phyloP scores from a whole-genome alignment of 441 rosid species.

The Manihot esculenta region DNA sequence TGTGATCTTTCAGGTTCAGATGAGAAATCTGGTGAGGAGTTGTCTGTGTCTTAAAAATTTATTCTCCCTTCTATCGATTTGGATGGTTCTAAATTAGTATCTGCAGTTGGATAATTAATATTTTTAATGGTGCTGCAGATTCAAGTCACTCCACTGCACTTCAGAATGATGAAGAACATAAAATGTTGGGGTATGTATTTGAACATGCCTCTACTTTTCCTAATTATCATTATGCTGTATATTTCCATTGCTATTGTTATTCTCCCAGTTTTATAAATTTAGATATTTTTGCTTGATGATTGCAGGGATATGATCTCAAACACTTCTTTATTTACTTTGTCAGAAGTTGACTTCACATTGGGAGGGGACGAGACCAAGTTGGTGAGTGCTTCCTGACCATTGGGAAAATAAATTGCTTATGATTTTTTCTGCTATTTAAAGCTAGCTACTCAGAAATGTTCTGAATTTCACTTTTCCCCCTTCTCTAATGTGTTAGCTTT shows the following conservation, averaged over 20 bases:
- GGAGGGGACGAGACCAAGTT: constrained; percentile 61
- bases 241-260: not conserved
- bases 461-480: not conserved
- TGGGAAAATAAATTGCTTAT: constrained; percentile 12
- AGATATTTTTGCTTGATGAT: constrained; percentile 23
- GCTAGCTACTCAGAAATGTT: not conserved
- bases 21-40: constrained; percentile 63
- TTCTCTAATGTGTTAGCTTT: not conserved
- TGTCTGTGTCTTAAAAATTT: constrained; percentile 21
- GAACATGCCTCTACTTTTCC: not conserved
- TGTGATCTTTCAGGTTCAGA: constrained; percentile 73
- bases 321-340: constrained; percentile 53
- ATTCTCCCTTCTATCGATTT: constrained; percentile 17
- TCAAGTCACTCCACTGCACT: constrained; percentile 41
- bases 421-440: not conserved
- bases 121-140: constrained; percentile 44
- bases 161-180: constrained; percentile 40
- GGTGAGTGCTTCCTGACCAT: constrained; percentile 50
- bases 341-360: constrained; percentile 64
- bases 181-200: constrained; percentile 41
- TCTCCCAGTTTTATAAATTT: constrained; percentile 9
- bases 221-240: not conserved
- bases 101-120: constrained; percentile 17
- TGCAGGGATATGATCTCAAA: constrained; percentile 54
- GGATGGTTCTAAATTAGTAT: not conserved